Conservation (phyloP, 129 eudicot genomes). For the Artemisia annua region DNA sequence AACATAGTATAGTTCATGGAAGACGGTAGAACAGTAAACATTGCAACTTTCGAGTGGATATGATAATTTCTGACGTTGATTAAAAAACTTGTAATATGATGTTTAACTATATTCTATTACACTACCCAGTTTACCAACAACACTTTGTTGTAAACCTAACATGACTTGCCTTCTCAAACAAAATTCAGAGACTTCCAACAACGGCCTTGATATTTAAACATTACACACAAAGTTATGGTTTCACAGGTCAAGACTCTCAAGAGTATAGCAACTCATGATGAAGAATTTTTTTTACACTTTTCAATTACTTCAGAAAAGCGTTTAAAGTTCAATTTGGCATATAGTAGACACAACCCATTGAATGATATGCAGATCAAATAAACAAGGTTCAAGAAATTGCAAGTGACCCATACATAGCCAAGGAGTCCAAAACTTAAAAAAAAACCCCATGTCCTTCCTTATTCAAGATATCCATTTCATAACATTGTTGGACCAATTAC, state of each 20-base stretch:
- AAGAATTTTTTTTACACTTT: not conserved
- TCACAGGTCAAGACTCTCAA: not conserved
- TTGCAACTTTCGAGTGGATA: not conserved
- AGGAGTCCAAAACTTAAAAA: not conserved
- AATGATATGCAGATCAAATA: not conserved
- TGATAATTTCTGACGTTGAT: not conserved
- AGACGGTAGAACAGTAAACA: not conserved
- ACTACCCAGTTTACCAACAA: not conserved
- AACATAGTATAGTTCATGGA: not conserved
- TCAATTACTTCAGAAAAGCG: not conserved
- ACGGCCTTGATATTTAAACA: not conserved
- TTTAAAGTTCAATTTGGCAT: not conserved
- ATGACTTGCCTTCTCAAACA: not conserved
- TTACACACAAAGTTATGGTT: not conserved
- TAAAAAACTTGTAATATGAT: not conserved
- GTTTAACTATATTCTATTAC: not conserved
- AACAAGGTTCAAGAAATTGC: not conserved
- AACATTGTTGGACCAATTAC: slow-evolving; percentile 4
- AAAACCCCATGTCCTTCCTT: not conserved
- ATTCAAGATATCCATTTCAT: not conserved
- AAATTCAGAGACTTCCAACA: not conserved
- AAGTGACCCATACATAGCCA: not conserved
- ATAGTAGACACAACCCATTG: not conserved
- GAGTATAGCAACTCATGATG: not conserved
- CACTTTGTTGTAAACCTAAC: not conserved